Percentiles rank a stretch among this genome's conserved stretches.
These are phyloP conservation scores for Penicillium sp. DNA, from an alignment of 2,329 filamentous ascomycete genomes.

Conservation along the genomic window DNA sequence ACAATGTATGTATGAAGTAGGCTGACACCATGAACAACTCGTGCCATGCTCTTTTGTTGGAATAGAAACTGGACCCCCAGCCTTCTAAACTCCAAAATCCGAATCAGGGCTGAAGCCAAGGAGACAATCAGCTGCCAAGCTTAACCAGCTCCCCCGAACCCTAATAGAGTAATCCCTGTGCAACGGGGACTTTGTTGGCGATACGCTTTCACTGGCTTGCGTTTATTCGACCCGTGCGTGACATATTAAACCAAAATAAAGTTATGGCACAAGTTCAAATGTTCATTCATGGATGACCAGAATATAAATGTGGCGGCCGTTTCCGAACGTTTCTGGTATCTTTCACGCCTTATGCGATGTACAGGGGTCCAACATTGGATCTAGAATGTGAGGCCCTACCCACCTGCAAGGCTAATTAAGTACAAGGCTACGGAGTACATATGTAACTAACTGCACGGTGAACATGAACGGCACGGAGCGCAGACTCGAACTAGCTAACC, in stretches of 20 bases:
- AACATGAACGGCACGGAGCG: conserved; percentile 14
- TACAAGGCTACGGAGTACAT: conserved; percentile 13
- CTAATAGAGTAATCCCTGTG: conserved; percentile 20
- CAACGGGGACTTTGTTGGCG: conserved; percentile 33
- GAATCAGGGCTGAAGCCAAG: conserved; percentile 7
- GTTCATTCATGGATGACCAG: neutral
- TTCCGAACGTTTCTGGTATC: neutral
- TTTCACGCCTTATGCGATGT: neutral
- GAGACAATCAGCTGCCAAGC: conserved; percentile 26
- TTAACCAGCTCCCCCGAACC: conserved; percentile 26
- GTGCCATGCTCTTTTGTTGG: conserved; percentile 8
- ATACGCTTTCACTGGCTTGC: conserved; percentile 31
- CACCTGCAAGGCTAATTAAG: conserved; percentile 15
- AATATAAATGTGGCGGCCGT: neutral
- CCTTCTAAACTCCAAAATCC: neutral
- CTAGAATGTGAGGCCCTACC: neutral
- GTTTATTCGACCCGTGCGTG: conserved; percentile 16
- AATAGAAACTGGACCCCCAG: conserved; percentile 2
- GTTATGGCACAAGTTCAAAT: neutral
- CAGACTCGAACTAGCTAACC: conserved; percentile 11
- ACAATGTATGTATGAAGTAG: conserved; percentile 8
- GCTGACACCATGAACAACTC: conserved; percentile 5
- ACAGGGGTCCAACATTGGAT: conserved; percentile 3
- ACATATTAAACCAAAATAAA: neutral
- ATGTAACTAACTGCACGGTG: conserved; percentile 6